phyloP scores from a whole-genome alignment of 73 alveolate genomes.

The Paramecium primaurelia region DNA sequence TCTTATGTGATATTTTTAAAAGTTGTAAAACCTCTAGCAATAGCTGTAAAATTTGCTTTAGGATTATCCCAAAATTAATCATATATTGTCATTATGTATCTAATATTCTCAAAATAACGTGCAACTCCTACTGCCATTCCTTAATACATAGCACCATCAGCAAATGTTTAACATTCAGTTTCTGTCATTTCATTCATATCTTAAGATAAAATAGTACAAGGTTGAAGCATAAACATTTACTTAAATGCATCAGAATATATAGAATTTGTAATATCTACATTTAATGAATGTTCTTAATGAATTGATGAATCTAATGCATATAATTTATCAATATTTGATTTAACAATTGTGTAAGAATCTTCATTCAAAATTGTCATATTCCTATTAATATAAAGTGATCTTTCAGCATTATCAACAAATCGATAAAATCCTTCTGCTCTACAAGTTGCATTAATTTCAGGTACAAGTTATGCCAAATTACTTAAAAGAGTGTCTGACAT shows the following conservation, averaged over 20 bases:
- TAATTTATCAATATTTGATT: not conserved
- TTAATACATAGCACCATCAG: constrained; percentile 56
- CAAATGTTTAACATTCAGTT: constrained; percentile 44
- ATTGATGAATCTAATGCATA: constrained; percentile 52
- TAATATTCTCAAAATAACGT: constrained; percentile 52
- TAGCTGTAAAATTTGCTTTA: constrained; percentile 33
- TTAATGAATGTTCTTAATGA: constrained; percentile 54
- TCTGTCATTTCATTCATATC: not conserved
- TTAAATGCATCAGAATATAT: constrained; percentile 45
- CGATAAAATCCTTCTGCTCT: constrained; percentile 53
- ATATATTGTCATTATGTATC: constrained; percentile 53
- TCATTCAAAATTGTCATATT: constrained; percentile 1
- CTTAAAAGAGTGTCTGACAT: not conserved
- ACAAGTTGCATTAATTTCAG: constrained; percentile 57
- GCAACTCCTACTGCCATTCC: constrained; percentile 66
- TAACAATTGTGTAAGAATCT: not conserved
- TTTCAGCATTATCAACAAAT: constrained; percentile 47
- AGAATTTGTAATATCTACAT: constrained; percentile 21
- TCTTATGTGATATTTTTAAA: constrained; percentile 13
- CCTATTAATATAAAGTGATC: constrained; percentile 35
- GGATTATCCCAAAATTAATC: not conserved
- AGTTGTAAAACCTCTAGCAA: constrained; percentile 51
- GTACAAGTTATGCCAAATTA: not conserved
- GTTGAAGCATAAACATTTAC: constrained; percentile 55
- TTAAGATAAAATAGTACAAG: constrained; percentile 28